phyloP scores from a whole-genome alignment of 106 monocot genomes.

The Dendrobium nobile region DNA sequence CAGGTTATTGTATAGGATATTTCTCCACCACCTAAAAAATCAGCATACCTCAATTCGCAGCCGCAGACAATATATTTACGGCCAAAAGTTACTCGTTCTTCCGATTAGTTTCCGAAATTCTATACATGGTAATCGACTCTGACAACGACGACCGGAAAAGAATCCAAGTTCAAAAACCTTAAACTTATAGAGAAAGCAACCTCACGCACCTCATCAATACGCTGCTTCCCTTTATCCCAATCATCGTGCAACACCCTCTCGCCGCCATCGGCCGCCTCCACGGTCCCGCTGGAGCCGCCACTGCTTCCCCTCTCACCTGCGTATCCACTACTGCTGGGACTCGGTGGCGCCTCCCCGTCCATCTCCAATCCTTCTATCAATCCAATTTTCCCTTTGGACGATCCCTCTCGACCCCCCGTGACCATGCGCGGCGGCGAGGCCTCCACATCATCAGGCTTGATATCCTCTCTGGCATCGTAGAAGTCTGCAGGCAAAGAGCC shows the following conservation, averaged over 20 bases:
- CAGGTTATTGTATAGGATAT: background rate
- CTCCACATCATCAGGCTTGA: constrained; percentile 25
- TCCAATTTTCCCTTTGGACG: constrained; percentile 3
- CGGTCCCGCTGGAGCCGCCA: constrained; percentile 49
- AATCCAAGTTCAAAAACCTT: background rate
- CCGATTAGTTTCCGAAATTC: background rate
- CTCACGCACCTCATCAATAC: constrained; percentile 48
- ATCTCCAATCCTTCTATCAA: constrained; percentile 30
- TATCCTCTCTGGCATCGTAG: constrained; percentile 12
- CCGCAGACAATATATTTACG: background rate
- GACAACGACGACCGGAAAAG: background rate
- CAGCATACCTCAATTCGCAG: background rate
- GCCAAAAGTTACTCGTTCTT: background rate
- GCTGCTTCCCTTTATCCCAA: constrained; percentile 48
- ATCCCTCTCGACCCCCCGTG: background rate
- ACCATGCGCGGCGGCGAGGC: background rate
- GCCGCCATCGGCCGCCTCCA: constrained; percentile 37
- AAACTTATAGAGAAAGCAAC: background rate
- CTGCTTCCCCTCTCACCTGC: constrained; percentile 93
- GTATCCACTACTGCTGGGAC: constrained; percentile 86
- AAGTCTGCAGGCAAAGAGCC: constrained; percentile 34
- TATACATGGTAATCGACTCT: background rate
- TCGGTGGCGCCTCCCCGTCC: constrained; percentile 36
- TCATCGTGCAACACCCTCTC: constrained; percentile 15
- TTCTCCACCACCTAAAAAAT: background rate